These are phyloP conservation scores for Pseudoscleropodium purum DNA, from an alignment of 225 moss, liverwort and hornwort genomes.

Conservation along the genomic window DNA sequence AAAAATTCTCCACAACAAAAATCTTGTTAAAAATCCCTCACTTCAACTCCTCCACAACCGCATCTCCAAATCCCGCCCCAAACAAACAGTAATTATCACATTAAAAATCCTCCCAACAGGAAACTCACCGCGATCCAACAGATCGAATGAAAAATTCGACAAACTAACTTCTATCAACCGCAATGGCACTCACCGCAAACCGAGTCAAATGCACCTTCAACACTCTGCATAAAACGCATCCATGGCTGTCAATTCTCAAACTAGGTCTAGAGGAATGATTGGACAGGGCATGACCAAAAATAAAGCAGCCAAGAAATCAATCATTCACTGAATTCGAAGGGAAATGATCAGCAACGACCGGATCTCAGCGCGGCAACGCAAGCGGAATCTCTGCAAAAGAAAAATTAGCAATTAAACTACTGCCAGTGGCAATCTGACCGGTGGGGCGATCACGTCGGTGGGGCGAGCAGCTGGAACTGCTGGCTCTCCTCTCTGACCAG, in stretches of 20 bases:
- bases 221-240: background rate
- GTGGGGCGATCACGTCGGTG: background rate
- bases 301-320: background rate
- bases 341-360: background rate
- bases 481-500: background rate
- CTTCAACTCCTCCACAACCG: background rate
- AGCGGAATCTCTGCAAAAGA: background rate
- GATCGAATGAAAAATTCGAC: background rate
- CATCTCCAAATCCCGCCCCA: background rate
- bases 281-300: background rate
- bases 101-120: background rate
- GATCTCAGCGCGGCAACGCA: background rate
- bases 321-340: background rate
- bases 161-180: background rate
- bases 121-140: background rate
- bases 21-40: background rate
- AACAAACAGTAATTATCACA: background rate
- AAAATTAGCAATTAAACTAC: background rate
- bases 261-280: background rate
- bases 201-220: background rate
- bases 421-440: background rate
- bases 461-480: background rate
- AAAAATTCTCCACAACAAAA: too few species aligned
- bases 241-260: background rate
- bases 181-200: background rate